Percentiles rank a stretch among this genome's conserved stretches.
Evolutionary conservation across 2,329 filamentous ascomycete genomes (phyloP).

Genomic region (Apiospora marii): DNA sequence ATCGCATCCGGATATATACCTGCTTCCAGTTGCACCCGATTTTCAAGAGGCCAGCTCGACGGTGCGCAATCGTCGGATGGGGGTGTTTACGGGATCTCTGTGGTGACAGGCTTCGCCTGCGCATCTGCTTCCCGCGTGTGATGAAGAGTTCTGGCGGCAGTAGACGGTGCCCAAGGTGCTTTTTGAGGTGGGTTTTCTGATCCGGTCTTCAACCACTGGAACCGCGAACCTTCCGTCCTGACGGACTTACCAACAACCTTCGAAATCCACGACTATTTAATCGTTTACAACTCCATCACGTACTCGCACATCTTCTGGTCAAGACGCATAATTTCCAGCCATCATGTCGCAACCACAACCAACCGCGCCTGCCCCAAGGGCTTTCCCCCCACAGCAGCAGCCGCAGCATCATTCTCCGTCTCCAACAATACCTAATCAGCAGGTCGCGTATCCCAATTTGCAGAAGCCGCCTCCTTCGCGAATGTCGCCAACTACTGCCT

Average conservation of each 20-base stretch:
- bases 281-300: background rate
- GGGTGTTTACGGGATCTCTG: slow-evolving; percentile 49
- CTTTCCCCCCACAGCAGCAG: slow-evolving; percentile 32
- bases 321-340: slow-evolving; percentile 11
- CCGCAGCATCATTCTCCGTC: slow-evolving; percentile 28
- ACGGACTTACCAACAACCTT: background rate
- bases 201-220: background rate
- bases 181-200: slow-evolving; percentile 14
- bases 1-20: slow-evolving; percentile 25
- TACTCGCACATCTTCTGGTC: background rate
- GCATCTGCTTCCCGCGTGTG: slow-evolving; percentile 41
- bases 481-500: slow-evolving; percentile 9
- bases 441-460: background rate
- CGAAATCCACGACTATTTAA: background rate
- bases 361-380: slow-evolving; percentile 45
- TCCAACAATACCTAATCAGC: slow-evolving; percentile 21
- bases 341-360: slow-evolving; percentile 68
- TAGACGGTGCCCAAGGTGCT: slow-evolving; percentile 17
- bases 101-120: slow-evolving; percentile 58
- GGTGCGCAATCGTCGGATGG: slow-evolving; percentile 52
- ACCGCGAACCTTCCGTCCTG: background rate
- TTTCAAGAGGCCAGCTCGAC: slow-evolving; percentile 12
- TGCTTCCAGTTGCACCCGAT: background rate
- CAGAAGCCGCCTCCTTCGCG: slow-evolving; percentile 15
- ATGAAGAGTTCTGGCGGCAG: slow-evolving; percentile 23